Evolutionary conservation across 176 grass and related monocot genomes (phyloP), one percentile per base, ranked within the genome.

Genomic region (Musa acuminata): DNA sequence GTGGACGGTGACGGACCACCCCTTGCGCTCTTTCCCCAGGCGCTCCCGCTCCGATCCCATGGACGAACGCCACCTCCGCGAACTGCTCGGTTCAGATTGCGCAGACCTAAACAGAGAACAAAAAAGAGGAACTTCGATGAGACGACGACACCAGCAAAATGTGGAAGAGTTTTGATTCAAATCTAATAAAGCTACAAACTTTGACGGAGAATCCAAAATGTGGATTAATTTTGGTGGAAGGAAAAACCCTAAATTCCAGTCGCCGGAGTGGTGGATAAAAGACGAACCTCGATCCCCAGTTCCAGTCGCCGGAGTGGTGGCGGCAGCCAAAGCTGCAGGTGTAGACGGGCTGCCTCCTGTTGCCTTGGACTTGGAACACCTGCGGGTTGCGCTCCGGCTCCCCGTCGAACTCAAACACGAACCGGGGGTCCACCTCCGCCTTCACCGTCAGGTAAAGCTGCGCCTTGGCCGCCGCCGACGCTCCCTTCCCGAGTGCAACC

Each of bases 1-100:
- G 82, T 96, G 93, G 52, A 96, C 89, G 29, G 90, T 97, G 6
- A 93, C 87, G 13, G 90, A 97, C 93, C 93, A 97, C 11, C 93
- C 93, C 83, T 96, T 96, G 19, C 93, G 79, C 73, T 96, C 93
- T 79, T 96, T 96, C 13, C 24, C 83, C 23, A 76, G 9, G 1
- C 53, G 64, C 48, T 87, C 82, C 4, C 80, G 77, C 57, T 86
- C 85, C 64, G 83, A 79, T 58, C 82, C 80, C 53, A 87, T 84
- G 13, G 51, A 74, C 0, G 86, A 43, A 4, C 81, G 67, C 79
- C 84, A 82, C 24, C 72, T 77, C 8, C 84, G 51, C 8, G 51
- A 22, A 53, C 67, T 66, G 24, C 69, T 13, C 8, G 71, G 72
- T 3, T 92, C 83, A 1, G 68, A 79, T 8, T 68, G 75, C 83